Evolutionary conservation across 1,139 yeast genomes (phyloP).

Genomic region (Saccharomyces hybrid): DNA sequence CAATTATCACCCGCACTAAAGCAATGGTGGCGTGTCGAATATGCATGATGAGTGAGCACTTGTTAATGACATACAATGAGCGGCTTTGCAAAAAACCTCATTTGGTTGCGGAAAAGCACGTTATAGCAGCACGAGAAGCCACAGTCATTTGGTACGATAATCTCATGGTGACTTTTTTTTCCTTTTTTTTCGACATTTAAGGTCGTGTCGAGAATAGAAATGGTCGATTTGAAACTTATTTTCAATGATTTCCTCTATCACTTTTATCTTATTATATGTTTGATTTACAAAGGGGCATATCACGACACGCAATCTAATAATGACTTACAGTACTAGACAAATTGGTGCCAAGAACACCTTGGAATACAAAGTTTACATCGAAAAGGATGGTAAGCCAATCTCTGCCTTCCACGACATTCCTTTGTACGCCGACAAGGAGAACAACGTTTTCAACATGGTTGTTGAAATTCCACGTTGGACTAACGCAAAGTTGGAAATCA

Average conservation of each 20-base stretch:
- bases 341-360: conserved; percentile 87
- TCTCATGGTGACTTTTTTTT: not conserved
- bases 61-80: not conserved
- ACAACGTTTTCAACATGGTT: conserved; percentile 71
- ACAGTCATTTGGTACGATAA: not conserved
- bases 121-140: not conserved
- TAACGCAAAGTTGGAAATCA: conserved; percentile 81
- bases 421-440: conserved; percentile 52
- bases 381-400: conserved; percentile 56
- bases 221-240: not conserved
- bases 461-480: conserved; percentile 92
- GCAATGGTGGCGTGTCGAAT: not conserved
- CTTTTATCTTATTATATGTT: not conserved
- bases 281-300: not conserved
- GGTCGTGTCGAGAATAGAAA: not conserved
- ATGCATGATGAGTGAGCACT: not conserved
- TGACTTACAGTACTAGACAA: conserved; percentile 75
- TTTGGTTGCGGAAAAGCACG: not conserved
- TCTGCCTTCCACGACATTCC: conserved; percentile 79
- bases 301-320: conserved; percentile 21
- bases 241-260: not conserved
- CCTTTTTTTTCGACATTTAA: not conserved
- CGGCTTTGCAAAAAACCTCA: not conserved
- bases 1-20: not conserved
- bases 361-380: conserved; percentile 78